Conservation (phyloP, 1,139 yeast species). For the Arxiozyma slooffiae region DNA sequence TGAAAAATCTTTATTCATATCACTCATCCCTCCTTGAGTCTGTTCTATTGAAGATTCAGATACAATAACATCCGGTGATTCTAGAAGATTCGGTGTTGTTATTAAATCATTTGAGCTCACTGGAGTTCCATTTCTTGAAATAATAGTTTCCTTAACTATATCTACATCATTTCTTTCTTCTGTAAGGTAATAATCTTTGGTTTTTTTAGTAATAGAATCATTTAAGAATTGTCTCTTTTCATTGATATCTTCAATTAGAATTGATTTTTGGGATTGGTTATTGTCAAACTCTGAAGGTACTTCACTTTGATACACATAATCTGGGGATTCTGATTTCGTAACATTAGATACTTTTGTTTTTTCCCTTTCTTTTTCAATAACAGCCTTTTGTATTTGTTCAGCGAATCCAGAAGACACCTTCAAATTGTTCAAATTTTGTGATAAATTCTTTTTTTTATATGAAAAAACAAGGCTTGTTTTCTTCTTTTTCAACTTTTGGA, state of each 20-base stretch:
- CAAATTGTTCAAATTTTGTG: slow-evolving; percentile 27
- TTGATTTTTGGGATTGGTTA: not conserved
- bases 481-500: not conserved
- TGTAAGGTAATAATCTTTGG: not conserved
- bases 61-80: not conserved
- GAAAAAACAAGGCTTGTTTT: slow-evolving; percentile 15
- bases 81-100: slow-evolving; percentile 1
- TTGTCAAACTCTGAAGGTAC: slow-evolving; percentile 1
- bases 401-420: slow-evolving; percentile 26
- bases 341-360: not conserved
- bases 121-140: not conserved
- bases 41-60: not conserved
- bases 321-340: not conserved
- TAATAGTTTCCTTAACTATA: not conserved
- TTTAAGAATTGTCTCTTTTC: not conserved
- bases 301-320: not conserved
- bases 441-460: slow-evolving; percentile 17
- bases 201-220: not conserved
- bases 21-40: not conserved
- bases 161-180: not conserved
- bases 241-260: not conserved
- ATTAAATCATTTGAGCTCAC: not conserved
- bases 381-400: slow-evolving; percentile 14
- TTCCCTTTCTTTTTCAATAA: slow-evolving; percentile 7
- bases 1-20: not conserved